A percentile compares a stretch with the other conserved stretches of the same genome.
phyloP scores from a whole-genome alignment of 2,329 filamentous ascomycete species.

The Apiospora hydei region DNA sequence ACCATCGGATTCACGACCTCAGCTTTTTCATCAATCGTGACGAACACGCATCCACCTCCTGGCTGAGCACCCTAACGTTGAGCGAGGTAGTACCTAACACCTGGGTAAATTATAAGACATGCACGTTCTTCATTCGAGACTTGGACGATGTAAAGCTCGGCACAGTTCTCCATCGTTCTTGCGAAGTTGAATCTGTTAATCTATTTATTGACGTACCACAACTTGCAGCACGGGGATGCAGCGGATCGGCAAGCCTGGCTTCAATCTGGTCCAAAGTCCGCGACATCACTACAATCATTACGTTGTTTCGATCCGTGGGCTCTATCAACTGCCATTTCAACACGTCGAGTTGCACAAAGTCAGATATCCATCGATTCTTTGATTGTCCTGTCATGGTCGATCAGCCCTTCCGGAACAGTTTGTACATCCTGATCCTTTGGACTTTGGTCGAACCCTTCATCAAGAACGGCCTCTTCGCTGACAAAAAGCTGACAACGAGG shows the following conservation, averaged over 20 bases:
- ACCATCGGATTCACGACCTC: too few relatives aligned
- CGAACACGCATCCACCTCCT: not conserved
- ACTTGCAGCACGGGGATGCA: not conserved
- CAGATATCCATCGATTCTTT: not conserved
- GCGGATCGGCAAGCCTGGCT: not conserved
- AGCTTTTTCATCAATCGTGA: not conserved
- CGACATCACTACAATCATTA: not conserved
- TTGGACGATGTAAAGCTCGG: not conserved
- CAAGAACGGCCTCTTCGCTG: not conserved
- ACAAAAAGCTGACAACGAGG: not conserved
- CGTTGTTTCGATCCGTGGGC: not conserved
- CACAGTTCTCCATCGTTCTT: not conserved
- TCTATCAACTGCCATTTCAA: not conserved
- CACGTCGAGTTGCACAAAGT: not conserved
- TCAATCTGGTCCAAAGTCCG: not conserved
- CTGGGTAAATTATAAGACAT: too few relatives aligned
- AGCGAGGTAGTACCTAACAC: fast-evolving
- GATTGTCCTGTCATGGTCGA: not conserved
- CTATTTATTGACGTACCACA: not conserved
- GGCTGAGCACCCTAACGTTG: not conserved
- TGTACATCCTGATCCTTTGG: not conserved
- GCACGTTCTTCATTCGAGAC: not conserved
- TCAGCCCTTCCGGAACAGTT: not conserved
- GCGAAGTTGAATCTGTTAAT: fast-evolving
- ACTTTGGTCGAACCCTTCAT: not conserved